These are phyloP conservation scores for Lachancea waltii DNA, from an alignment of 805 yeast species.

Conservation along the genomic window DNA sequence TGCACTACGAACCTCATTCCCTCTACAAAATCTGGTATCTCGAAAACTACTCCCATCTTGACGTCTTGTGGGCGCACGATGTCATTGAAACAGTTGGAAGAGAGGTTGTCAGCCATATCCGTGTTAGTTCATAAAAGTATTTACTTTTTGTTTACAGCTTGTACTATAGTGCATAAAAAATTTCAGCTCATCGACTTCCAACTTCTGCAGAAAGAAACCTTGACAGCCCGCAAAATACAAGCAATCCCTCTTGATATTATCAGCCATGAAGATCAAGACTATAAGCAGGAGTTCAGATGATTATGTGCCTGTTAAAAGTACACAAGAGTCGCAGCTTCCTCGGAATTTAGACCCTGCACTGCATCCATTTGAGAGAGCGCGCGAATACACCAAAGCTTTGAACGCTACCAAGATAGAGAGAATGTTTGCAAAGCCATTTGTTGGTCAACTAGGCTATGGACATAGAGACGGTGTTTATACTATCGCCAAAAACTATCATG, in stretches of 20 bases:
- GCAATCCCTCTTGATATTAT: background rate
- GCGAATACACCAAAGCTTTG: slow-evolving; percentile 91
- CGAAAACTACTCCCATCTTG: slow-evolving; percentile 74
- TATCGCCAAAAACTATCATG: slow-evolving; percentile 69
- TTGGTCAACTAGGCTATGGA: slow-evolving; percentile 91
- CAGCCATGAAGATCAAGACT: slow-evolving; percentile 71
- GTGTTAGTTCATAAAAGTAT: background rate
- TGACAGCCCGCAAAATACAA: background rate
- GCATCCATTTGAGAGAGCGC: slow-evolving; percentile 95
- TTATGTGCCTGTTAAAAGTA: slow-evolving; percentile 85
- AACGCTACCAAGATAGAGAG: slow-evolving; percentile 94
- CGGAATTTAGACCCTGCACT: slow-evolving; percentile 88
- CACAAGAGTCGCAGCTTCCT: slow-evolving; percentile 81
- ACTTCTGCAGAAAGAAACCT: background rate
- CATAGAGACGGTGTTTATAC: slow-evolving; percentile 92
- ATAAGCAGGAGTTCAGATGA: slow-evolving; percentile 84
- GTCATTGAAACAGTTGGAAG: slow-evolving; percentile 59
- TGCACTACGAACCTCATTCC: slow-evolving; percentile 43
- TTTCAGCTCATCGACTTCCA: slow-evolving; percentile 8
- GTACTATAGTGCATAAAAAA: slow-evolving; percentile 2
- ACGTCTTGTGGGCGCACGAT: slow-evolving; percentile 89
- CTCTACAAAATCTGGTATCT: slow-evolving; percentile 35
- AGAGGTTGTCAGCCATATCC: slow-evolving; percentile 33
- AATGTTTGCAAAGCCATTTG: slow-evolving; percentile 95
- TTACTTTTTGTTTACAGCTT: background rate